phyloP scores from a whole-genome alignment of 2,329 filamentous ascomycete species.

The Mycocentrospora acerina region DNA sequence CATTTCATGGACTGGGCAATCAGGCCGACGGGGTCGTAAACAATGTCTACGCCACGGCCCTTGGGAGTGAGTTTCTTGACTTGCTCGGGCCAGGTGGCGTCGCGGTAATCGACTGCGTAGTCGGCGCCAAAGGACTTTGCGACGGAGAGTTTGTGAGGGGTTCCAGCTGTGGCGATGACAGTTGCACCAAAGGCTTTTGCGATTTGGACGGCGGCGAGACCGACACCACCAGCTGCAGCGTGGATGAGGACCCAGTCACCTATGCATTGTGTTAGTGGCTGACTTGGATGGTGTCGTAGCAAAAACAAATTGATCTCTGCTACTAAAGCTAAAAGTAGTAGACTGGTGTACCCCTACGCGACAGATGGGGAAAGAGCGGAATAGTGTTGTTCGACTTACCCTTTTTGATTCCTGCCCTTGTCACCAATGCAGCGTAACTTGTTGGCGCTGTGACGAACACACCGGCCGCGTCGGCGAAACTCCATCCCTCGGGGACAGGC shows the following conservation, averaged over 20 bases:
- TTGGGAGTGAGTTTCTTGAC: conserved; percentile 79
- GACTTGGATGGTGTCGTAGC: no score
- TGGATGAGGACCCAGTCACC: conserved; percentile 90
- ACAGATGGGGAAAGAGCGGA: neutral
- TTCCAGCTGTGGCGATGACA: conserved; percentile 90
- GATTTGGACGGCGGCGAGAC: conserved; percentile 87
- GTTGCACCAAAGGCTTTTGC: conserved; percentile 89
- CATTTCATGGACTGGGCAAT: conserved; percentile 88
- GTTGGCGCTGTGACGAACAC: conserved; percentile 92
- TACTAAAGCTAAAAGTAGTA: no score
- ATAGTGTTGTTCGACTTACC: no score
- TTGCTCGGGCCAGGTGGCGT: conserved; percentile 62
- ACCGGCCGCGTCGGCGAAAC: conserved; percentile 79
- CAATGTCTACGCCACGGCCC: conserved; percentile 78
- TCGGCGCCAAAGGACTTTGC: conserved; percentile 83
- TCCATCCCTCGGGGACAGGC: conserved; percentile 78
- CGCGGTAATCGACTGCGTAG: conserved; percentile 74
- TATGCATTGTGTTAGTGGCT: conserved; percentile 3
- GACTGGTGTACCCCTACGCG: no score
- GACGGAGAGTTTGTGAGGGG: conserved; percentile 74
- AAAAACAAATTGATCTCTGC: no score
- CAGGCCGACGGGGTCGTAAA: conserved; percentile 91
- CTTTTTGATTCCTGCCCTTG: conserved; percentile 71
- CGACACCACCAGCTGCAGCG: conserved; percentile 88
- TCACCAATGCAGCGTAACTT: conserved; percentile 79